Base-by-base conservation (phyloP, 305 asterid species). In the Stenogyne calaminthoides region DNA sequence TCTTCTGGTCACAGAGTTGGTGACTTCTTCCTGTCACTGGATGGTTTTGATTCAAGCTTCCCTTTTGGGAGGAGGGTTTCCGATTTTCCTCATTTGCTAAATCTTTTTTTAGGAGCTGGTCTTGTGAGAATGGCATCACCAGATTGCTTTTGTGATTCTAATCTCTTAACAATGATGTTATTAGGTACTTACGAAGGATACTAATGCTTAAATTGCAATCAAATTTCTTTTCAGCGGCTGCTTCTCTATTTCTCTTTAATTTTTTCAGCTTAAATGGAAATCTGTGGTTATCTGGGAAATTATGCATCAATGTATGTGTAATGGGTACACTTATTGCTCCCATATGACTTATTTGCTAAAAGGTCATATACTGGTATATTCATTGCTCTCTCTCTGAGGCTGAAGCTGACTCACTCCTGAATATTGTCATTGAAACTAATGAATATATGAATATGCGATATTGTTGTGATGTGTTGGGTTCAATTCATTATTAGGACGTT, bases 31-130 rank as follows among this genome's bases (percentile, higher is more conserved):
- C 25, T 22, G 25, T 22, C 25, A 22, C 25, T 22, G 25, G 25
- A 2, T 22, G 25, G 25, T 22, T 22, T 22, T 22, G 25, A 1
- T 22, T 25, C 29, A 25, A 25, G 29, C 39, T 2, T 25, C 29
- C 29, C 39, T 1, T 34, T 6, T 34, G 90, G 0, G 98, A 96
- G 77, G 77, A 90, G 88, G 80, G 96, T 82, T 80, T 15, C 55
- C 18, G 2, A 40, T 0, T 40, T 12, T 47, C 55, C 11, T 40
- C 47, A 9, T 7, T 9, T 40, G 12, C 47, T 40, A 40, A 40
- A 40, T 40, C 47, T 36, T 47, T 47, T 47, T 47, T 47, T 15
- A 47, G 19, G 55, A 47, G 55, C 19, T 47, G 55, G 19, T 47
- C 18, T 47, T 11, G 55, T 47, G 18, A 47, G 55, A 4, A 14